These are phyloP conservation scores for Solanum appendiculatum DNA, from an alignment of 257 asterid genomes.

Conservation along the genomic window DNA sequence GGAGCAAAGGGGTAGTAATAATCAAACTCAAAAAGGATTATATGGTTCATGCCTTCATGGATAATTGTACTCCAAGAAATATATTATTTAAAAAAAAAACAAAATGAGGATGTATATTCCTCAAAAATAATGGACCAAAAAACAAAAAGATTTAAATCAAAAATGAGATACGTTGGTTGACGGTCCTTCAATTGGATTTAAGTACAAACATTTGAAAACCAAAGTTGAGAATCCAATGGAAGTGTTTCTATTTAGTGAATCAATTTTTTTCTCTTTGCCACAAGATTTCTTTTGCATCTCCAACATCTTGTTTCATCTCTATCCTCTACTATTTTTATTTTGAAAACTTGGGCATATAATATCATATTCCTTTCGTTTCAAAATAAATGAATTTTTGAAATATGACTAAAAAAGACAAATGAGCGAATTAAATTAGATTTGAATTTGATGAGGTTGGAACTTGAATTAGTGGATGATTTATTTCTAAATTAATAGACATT, in stretches of 20 bases:
- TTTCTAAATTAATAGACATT: neutral
- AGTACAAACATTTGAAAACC: neutral
- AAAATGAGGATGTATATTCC: neutral
- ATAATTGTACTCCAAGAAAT: too few species aligned
- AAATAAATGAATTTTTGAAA: too few species aligned
- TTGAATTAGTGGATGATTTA: neutral
- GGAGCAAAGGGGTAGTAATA: neutral
- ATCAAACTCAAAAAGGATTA: neutral
- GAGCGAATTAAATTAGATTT: neutral
- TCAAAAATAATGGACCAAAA: neutral
- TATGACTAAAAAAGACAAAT: too few species aligned
- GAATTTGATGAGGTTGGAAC: neutral
- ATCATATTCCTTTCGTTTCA: too few species aligned
- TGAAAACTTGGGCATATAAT: neutral
- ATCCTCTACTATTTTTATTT: neutral
- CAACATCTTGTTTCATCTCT: neutral
- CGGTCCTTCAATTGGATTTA: neutral
- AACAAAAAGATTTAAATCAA: neutral
- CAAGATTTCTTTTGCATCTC: neutral
- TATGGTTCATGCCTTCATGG: too few species aligned
- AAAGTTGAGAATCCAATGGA: conserved; percentile 13
- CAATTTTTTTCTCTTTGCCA: too few species aligned
- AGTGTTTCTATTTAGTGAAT: neutral
- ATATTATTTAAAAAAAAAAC: neutral
- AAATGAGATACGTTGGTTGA: neutral